These are phyloP conservation scores for Lactarius psammicola DNA, from an alignment of 768 basidiomycete genomes.

Conservation along the genomic window DNA sequence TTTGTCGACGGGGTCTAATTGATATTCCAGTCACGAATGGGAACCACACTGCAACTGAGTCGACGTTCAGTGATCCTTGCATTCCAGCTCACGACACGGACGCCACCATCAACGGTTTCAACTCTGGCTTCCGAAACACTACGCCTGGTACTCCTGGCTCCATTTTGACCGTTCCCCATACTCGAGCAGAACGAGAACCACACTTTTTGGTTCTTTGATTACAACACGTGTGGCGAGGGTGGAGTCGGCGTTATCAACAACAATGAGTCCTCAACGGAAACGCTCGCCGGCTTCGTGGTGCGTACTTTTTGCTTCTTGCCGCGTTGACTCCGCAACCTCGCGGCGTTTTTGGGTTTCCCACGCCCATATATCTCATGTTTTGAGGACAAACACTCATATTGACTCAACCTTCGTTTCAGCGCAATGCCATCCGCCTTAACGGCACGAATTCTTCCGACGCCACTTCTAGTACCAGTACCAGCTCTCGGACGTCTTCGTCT, in stretches of 20 bases:
- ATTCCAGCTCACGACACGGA: conserved; percentile 49
- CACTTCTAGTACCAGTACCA: conserved; percentile 6
- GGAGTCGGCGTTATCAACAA: conserved; percentile 63
- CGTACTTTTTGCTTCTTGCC: conserved; percentile 26
- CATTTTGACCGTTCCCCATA: conserved; percentile 46
- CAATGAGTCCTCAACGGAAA: conserved; percentile 43
- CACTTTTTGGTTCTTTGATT: conserved; percentile 63
- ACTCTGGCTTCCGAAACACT: conserved; percentile 51
- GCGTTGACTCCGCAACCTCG: conserved; percentile 11
- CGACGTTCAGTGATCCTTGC: conserved; percentile 55
- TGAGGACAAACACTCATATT: conserved; percentile 4
- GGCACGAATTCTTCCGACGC: conserved; percentile 40
- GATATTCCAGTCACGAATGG: conserved; percentile 44
- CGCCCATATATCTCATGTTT: conserved; percentile 3
- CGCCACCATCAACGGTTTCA: conserved; percentile 54
- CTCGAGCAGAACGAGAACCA: conserved; percentile 39
- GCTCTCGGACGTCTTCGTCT: conserved; percentile 23
- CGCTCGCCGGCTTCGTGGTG: conserved; percentile 46
- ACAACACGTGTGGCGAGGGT: conserved; percentile 51
- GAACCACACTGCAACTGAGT: conserved; percentile 46
- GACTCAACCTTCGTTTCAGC: conserved; percentile 36
- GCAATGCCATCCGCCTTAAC: conserved; percentile 57
- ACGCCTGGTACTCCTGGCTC: conserved; percentile 49
- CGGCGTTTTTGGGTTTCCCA: conserved; percentile 12
- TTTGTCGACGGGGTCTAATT: conserved; percentile 37